A percentile compares a stretch with the other conserved stretches of the same genome.
Evolutionary conservation across 2,329 filamentous ascomycete genomes (phyloP).

Genomic region (Neophaeococcomyces mojaviensis): DNA sequence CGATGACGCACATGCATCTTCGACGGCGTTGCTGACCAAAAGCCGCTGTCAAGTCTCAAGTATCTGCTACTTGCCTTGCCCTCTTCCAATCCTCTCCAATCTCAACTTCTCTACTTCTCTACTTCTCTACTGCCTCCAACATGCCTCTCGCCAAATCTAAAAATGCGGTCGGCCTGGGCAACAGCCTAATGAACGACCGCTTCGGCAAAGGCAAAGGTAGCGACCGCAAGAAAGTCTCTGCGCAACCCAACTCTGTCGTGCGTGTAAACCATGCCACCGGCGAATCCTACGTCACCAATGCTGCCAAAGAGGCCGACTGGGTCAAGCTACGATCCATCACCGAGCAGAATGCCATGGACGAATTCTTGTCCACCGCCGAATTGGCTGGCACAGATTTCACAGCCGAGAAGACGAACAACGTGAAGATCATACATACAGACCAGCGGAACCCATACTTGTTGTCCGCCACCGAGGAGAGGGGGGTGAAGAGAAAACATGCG

Average conservation of each 20-base stretch:
- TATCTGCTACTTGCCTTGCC: too few species aligned
- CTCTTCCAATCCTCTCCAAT: too few species aligned
- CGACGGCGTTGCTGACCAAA: too few species aligned
- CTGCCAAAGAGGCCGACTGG: conserved; percentile 84
- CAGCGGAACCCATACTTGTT: conserved; percentile 93
- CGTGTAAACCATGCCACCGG: conserved; percentile 61
- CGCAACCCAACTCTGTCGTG: conserved; percentile 57
- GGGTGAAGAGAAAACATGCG: conserved; percentile 70
- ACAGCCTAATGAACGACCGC: conserved; percentile 96
- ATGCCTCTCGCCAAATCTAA: conserved; percentile 89
- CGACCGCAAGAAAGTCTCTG: conserved; percentile 67
- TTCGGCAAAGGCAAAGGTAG: conserved; percentile 87
- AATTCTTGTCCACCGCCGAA: conserved; percentile 92
- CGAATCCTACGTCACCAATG: conserved; percentile 86
- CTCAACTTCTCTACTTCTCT: too few species aligned
- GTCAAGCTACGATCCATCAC: conserved; percentile 99
- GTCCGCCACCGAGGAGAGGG: conserved; percentile 74
- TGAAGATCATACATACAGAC: conserved; percentile 96
- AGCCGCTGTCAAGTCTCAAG: too few species aligned
- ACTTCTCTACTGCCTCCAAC: too few species aligned
- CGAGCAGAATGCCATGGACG: conserved; percentile 90
- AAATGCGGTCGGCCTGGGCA: conserved; percentile 88
- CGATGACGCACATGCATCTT: too few species aligned
- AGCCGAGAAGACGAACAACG: conserved; percentile 96
- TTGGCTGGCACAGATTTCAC: conserved; percentile 98